These are phyloP conservation scores for Globisporangium viniferum DNA, from an alignment of 352 stramenopile genomes.

Conservation along the genomic window DNA sequence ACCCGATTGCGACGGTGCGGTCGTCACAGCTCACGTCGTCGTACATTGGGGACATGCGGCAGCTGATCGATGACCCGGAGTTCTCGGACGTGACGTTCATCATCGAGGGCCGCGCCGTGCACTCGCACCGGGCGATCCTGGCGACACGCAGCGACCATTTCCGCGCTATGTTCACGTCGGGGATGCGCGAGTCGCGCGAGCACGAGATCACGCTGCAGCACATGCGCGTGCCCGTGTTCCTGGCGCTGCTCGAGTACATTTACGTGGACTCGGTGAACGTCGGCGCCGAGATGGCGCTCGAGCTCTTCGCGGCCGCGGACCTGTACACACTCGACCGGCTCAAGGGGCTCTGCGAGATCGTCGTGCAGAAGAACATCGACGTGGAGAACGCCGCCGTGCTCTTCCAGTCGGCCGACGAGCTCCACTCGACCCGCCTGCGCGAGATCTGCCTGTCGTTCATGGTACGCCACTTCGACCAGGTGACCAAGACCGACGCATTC, in stretches of 20 bases:
- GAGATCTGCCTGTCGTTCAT: conserved; percentile 90
- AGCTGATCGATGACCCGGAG: conserved; percentile 90
- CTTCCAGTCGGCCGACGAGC: conserved; percentile 84
- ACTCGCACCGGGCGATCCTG: conserved; percentile 90
- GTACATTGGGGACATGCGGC: conserved; percentile 88
- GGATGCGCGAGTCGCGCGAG: conserved; percentile 90
- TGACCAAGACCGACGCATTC: conserved; percentile 90
- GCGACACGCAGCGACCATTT: conserved; percentile 95
- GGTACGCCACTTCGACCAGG: conserved; percentile 88
- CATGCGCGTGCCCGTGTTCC: conserved; percentile 90
- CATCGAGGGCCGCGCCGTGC: conserved; percentile 78
- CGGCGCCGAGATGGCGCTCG: conserved; percentile 89
- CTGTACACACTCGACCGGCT: conserved; percentile 94
- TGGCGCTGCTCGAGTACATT: conserved; percentile 95
- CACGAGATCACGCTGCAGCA: conserved; percentile 87
- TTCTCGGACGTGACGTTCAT: conserved; percentile 89
- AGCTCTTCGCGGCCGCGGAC: conserved; percentile 93
- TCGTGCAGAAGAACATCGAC: conserved; percentile 88
- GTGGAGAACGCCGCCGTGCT: conserved; percentile 85
- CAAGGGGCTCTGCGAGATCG: conserved; percentile 89
- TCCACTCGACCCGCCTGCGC: conserved; percentile 76
- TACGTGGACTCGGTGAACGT: conserved; percentile 96
- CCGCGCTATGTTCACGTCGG: conserved; percentile 92
- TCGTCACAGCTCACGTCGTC: conserved; percentile 81
- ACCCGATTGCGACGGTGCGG: conserved; percentile 73